Base-by-base conservation (phyloP, 306 rosid genomes). In the Cucurbita ficifolia region DNA sequence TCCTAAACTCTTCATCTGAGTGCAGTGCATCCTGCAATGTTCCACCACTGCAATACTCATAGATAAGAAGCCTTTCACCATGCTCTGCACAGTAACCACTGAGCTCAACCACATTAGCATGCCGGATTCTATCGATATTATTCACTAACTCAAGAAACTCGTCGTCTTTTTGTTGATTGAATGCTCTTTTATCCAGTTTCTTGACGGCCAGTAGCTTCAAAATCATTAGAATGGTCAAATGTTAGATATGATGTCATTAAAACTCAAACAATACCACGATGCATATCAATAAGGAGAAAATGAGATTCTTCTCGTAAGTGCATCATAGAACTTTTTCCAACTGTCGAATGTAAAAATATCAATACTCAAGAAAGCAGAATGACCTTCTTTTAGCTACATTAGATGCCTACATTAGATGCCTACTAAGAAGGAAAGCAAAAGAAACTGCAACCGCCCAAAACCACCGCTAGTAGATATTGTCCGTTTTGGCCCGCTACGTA, bases 11-110 rank as follows among this genome's bases (percentile, higher is more conserved):
- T 55, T 89, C 85, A 22, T 86, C 96, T 36, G 84, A 78, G 85
- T 95, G 96, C 76, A 95, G 82, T 49, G 85, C 88, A 57, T 91
- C 99, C 70, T 88, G 85, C 58, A 95, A 86, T 61, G 99, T 83
- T 51, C 96, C 97, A 43, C 83, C 79, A 75, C 86, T 85, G 83
- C 99, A 95, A 77, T 88, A 91, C 82, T 95, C 96, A 36, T 82
- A 86, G 79, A 95, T 85, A 64, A 95, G 92, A 82, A 95, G 99
- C 85, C 96, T 91, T 79, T 95, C 89, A 61, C 88, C 96, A 79
- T 95, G 90, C 90, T 95, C 99, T n/a, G 95, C 87, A 83, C 97
- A 89, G 81, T 89, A 95, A 50, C 99, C 99, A 17, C 86, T 64
- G 59, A 95, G 96, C 84, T 85, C 96, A 60, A 91, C 97, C 63